A percentile compares a stretch with the other conserved stretches of the same genome.
Conservation (phyloP, 139 green algal genomes). For the Eudorina sp. region DNA sequence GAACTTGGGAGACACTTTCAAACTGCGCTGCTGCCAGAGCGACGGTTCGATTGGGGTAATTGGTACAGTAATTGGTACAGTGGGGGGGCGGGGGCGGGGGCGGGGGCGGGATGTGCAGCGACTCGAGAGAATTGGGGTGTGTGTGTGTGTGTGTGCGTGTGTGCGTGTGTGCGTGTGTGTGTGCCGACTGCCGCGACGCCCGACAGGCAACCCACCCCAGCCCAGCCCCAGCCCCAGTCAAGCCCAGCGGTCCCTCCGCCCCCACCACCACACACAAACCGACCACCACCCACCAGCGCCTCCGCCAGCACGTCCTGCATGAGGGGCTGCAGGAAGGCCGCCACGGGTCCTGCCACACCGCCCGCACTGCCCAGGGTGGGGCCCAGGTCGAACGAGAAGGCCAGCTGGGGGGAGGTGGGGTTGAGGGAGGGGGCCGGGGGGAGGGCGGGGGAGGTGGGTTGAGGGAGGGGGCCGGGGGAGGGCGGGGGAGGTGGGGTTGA, state of each 20-base stretch:
- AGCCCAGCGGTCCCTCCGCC: too few species aligned
- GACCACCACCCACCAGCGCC: conserved; percentile 20
- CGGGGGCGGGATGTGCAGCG: neutral
- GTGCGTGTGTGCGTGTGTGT: neutral
- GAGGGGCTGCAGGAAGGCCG: conserved; percentile 39
- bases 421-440: neutral
- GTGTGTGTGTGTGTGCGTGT: neutral
- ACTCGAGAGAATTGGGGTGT: neutral
- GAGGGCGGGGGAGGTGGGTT: neutral
- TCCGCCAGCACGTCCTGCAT: conserved; percentile 33
- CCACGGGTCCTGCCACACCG: neutral
- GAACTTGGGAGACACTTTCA: too few species aligned
- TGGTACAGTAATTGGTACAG: too few species aligned
- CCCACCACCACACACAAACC: too few species aligned
- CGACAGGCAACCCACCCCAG: too few species aligned
- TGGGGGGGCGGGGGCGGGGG: neutral
- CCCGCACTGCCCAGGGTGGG: neutral
- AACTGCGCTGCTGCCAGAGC: too few species aligned
- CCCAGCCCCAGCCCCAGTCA: too few species aligned
- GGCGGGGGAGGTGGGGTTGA: neutral
- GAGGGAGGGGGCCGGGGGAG: neutral
- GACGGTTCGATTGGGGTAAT: too few species aligned
- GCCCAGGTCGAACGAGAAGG: conserved; percentile 27
- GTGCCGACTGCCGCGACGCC: too few species aligned
- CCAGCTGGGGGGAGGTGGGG: conserved; percentile 22